Evolutionary conservation across 1,139 yeast genomes (phyloP).

Genomic region (Suhomyces taliae): DNA sequence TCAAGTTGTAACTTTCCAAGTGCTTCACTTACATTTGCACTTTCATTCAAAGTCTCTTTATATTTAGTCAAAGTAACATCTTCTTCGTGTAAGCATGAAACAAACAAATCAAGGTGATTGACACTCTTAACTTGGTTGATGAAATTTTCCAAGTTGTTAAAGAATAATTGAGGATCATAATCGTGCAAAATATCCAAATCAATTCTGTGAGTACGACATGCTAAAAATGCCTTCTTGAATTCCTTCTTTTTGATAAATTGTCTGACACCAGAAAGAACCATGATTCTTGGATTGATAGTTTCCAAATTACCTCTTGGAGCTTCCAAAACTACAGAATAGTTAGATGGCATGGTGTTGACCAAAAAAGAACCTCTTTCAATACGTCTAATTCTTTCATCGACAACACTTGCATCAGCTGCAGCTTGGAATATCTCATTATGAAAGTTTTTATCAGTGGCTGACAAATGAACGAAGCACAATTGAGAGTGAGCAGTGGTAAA

Average conservation of each 20-base stretch:
- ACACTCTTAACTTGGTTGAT: constrained; percentile 68
- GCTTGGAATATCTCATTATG: constrained; percentile 17
- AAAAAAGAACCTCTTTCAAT: constrained; percentile 89
- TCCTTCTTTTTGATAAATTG: constrained; percentile 56
- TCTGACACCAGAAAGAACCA: constrained; percentile 86
- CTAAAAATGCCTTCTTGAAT: constrained; percentile 70
- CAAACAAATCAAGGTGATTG: constrained; percentile 81
- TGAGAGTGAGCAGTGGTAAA: constrained; percentile 89
- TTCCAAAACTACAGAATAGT: constrained; percentile 79
- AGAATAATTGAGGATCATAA: constrained; percentile 71
- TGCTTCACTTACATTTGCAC: constrained; percentile 9
- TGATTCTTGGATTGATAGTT: constrained; percentile 87
- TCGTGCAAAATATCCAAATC: constrained; percentile 89
- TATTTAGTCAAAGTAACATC: constrained; percentile 85
- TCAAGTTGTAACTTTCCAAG: constrained; percentile 5
- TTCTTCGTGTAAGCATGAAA: constrained; percentile 83
- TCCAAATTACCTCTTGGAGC: constrained; percentile 97
- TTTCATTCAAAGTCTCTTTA: constrained; percentile 58
- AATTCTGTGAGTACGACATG: constrained; percentile 89
- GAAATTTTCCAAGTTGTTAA: constrained; percentile 63
- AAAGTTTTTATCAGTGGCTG: constrained; percentile 29
- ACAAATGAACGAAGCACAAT: constrained; percentile 78
- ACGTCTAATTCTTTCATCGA: constrained; percentile 83
- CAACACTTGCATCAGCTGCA: constrained; percentile 20
- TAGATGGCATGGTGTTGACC: constrained; percentile 80